Evolutionary conservation across 2,329 filamentous ascomycete species (phyloP), one percentile per base, ranked within the genome.

Genomic region (Talaromyces sp.): DNA sequence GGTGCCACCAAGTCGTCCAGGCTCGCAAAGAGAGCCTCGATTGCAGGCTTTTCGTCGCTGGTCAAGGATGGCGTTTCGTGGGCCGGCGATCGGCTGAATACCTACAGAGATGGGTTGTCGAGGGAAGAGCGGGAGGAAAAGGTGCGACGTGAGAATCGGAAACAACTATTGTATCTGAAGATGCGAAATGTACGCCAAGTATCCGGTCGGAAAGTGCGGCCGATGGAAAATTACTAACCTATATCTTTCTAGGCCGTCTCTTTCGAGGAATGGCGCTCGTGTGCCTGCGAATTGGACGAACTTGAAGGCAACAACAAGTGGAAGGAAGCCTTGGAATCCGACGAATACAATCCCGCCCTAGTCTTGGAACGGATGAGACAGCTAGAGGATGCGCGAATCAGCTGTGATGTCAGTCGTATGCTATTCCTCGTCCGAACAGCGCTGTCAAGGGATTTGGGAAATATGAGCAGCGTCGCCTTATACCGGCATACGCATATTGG

Each of bases 401-500:
- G 84, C 68, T 87, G 88, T 69, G 91, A 97, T 76, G 84, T 92
- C 63, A 85, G 84, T 67, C 83, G 84, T 64, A 95, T 97, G 89
- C 84, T 95, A 72, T 89, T 92, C 72, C 83, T 95, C 43, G 84
- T 97, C 43, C 88, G 93, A 33, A 96, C 92, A 0, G 85, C 90
- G 1, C 79, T 97, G 58, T 92, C 89, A 45, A 88, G 93, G 52
- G 89, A 93, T 70, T 81, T 97, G 10, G 93, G 92, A 8, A 90
- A 90, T 60, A 96, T 97, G 90, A 92, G 91, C 67, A 90, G 93
- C 72, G 84, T 90, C 49, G 85, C 88, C 61, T 83, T 97, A 1
- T 97, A 97, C 79, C 89, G 89, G 63, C 91, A 95, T 74, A 91
- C 90, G 0, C 89, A 95, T 73, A 85, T 92, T 14, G 94, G 93